Conservation (phyloP, 345 rosid species). For the Melaleuca alternifolia region DNA sequence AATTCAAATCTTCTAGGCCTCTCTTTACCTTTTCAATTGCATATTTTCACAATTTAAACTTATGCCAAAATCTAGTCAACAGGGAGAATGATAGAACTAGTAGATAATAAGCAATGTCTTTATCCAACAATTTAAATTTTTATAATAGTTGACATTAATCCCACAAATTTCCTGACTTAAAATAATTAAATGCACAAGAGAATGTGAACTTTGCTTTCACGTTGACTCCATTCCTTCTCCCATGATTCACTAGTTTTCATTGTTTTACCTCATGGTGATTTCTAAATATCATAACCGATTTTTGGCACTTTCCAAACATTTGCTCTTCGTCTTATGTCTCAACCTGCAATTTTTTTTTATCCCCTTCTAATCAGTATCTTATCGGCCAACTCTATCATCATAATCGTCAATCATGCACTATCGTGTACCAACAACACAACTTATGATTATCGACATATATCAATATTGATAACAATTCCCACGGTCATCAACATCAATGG, state of each 20-base stretch:
- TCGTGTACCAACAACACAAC: neutral
- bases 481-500: neutral
- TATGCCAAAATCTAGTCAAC: too few species aligned
- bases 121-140: too few species aligned
- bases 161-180: too few species aligned
- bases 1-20: too few species aligned
- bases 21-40: too few species aligned
- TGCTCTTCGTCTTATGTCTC: neutral
- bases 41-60: too few species aligned
- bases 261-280: neutral
- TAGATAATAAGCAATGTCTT: too few species aligned
- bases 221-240: neutral
- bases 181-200: too few species aligned
- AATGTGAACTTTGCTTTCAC: neutral
- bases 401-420: neutral
- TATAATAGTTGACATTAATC: too few species aligned
- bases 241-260: fast-evolving
- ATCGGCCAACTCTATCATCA: fast-evolving
- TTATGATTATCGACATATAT: fast-evolving
- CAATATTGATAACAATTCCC: neutral
- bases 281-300: fast-evolving
- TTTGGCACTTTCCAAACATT: neutral
- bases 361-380: neutral
- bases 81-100: too few species aligned
- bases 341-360: fast-evolving